A percentile compares a stretch with the other conserved stretches of the same genome.
phyloP scores from a whole-genome alignment of 1,139 yeast species.

The Kurtzmaniella quercitrusa region DNA sequence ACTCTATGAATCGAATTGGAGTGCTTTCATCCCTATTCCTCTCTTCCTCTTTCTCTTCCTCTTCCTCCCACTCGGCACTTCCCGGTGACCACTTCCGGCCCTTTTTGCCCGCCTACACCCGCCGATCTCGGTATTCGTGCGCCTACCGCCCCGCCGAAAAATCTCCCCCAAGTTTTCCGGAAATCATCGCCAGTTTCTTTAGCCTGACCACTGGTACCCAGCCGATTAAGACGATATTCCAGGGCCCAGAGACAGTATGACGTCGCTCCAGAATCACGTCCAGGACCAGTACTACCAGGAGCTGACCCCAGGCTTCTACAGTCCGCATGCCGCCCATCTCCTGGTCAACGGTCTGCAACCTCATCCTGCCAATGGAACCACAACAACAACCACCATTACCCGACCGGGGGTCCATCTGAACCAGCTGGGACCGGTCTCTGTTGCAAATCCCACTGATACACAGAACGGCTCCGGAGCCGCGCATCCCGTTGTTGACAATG shows the following conservation, averaged over 20 bases:
- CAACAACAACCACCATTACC: not conserved
- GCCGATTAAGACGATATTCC: not conserved
- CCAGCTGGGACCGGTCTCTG: not conserved
- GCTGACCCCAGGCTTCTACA: conserved; percentile 24
- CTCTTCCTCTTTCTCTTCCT: not conserved
- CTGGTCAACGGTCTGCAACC: not conserved
- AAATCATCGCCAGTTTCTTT: not conserved
- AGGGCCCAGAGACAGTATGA: conserved; percentile 15
- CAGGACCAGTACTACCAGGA: conserved; percentile 30
- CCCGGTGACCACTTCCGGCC: not conserved
- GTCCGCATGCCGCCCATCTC: conserved; percentile 13
- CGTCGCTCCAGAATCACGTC: conserved; percentile 32
- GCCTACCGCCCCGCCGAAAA: conserved; percentile 1
- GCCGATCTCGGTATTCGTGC: conserved; percentile 8
- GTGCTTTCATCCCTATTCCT: not conserved
- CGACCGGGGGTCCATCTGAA: not conserved
- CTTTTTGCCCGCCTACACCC: not conserved
- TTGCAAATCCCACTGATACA: not conserved
- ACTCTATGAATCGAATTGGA: not conserved
- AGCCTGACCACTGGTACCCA: not conserved
- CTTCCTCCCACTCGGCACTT: not conserved
- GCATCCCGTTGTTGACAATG: not conserved
- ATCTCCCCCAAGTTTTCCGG: not conserved
- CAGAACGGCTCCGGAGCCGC: not conserved
- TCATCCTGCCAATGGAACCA: not conserved